Evolutionary conservation across 345 rosid species (phyloP).

Genomic region (Barbarea vulgaris): DNA sequence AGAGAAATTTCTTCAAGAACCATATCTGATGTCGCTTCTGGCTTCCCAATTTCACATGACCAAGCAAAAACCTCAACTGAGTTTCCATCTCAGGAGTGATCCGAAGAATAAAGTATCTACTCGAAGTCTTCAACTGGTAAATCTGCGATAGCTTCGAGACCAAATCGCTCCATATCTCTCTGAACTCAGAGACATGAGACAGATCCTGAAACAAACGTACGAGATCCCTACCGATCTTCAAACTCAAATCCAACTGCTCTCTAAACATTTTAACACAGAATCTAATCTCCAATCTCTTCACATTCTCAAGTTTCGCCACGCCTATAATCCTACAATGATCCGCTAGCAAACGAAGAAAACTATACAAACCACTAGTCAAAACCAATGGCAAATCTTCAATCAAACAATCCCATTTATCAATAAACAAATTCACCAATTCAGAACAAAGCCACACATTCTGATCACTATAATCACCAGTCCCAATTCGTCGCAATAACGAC

Average conservation of each 20-base stretch:
- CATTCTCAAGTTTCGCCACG: conserved; percentile 41
- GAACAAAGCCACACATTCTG: conserved; percentile 77
- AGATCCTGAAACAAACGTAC: conserved; percentile 72
- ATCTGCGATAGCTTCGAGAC: conserved; percentile 40
- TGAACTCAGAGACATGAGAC: conserved; percentile 68
- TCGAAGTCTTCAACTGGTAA: conserved; percentile 62
- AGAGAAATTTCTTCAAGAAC: conserved; percentile 71
- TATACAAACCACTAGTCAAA: conserved; percentile 64
- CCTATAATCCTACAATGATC: conserved; percentile 63
- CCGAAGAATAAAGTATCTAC: conserved; percentile 65
- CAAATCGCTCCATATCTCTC: conserved; percentile 66
- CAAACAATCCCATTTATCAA: conserved; percentile 57
- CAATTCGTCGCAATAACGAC: conserved; percentile 60
- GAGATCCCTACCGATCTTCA: conserved; percentile 79
- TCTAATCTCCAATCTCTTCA: conserved; percentile 62
- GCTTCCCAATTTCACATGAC: conserved; percentile 68
- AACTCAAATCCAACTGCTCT: conserved; percentile 58
- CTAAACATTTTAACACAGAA: conserved; percentile 81
- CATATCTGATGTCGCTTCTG: conserved; percentile 75
- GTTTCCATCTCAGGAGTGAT: conserved; percentile 71
- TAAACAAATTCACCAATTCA: conserved; percentile 57
- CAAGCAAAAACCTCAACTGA: conserved; percentile 73
- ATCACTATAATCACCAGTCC: conserved; percentile 70
- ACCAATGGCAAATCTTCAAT: conserved; percentile 59
- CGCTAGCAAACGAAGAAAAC: conserved; percentile 63